phyloP scores from a whole-genome alignment of 306 rosid genomes.

The Prunus mume region DNA sequence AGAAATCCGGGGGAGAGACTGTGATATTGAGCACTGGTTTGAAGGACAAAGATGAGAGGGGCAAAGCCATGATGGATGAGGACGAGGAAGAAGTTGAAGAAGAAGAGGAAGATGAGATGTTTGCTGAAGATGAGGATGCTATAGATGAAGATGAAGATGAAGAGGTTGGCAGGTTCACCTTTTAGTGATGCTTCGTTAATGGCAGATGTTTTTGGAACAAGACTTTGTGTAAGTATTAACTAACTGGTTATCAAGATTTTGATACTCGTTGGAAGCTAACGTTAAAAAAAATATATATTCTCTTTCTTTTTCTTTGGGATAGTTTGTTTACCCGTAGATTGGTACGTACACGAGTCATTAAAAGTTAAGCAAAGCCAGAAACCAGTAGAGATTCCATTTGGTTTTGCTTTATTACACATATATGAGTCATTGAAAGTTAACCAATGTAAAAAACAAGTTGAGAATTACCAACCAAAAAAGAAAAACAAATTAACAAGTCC shows the following conservation, averaged over 20 bases:
- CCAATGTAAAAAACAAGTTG: too few relatives aligned
- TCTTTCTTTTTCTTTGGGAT: too few relatives aligned
- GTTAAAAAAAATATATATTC: too few relatives aligned
- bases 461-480: too few relatives aligned
- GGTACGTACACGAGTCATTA: too few relatives aligned
- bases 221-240: constrained; percentile 28
- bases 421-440: too few relatives aligned
- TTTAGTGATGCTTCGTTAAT: constrained; percentile 21
- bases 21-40: constrained; percentile 77
- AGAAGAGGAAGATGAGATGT: constrained; percentile 45
- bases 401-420: too few relatives aligned
- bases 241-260: neutral
- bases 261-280: too few relatives aligned
- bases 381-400: too few relatives aligned
- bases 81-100: constrained; percentile 41
- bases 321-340: too few relatives aligned
- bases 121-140: constrained; percentile 50
- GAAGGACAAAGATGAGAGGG: constrained; percentile 42
- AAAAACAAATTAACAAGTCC: too few relatives aligned
- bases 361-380: too few relatives aligned
- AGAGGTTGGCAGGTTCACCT: constrained; percentile 45
- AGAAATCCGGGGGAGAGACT: constrained; percentile 53
- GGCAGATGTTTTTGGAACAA: constrained; percentile 15
- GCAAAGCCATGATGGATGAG: constrained; percentile 44
- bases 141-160: constrained; percentile 39